phyloP scores from a whole-genome alignment of 1,139 yeast genomes.

The Eremothecium sinecaudum region DNA sequence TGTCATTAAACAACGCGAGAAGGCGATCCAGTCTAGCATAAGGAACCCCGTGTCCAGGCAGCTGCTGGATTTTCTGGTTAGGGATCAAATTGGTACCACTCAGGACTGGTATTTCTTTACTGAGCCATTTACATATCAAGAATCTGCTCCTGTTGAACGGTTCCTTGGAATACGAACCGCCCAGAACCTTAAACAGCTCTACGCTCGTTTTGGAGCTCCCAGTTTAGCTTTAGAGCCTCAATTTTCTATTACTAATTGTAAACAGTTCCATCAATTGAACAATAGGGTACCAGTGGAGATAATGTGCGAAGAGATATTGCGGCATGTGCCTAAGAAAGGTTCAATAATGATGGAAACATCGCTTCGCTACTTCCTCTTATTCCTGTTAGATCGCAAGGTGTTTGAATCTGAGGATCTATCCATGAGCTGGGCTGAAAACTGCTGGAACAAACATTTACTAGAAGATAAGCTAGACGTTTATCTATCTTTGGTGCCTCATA shows the following conservation, averaged over 20 bases:
- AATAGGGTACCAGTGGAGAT: slow-evolving; percentile 17
- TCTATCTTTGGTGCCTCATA: slow-evolving; percentile 13
- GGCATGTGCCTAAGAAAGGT: background rate
- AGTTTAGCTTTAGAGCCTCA: slow-evolving; percentile 7
- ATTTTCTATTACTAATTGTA: slow-evolving; percentile 5
- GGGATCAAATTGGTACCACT: slow-evolving; percentile 6
- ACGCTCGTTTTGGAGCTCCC: slow-evolving; percentile 16
- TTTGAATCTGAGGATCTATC: slow-evolving; percentile 19
- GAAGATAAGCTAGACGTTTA: slow-evolving; percentile 11
- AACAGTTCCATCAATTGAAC: slow-evolving; percentile 17
- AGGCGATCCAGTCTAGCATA: background rate
- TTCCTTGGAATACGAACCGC: slow-evolving; percentile 7
- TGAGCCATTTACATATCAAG: slow-evolving; percentile 9
- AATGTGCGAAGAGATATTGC: slow-evolving; percentile 13
- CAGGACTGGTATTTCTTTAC: slow-evolving; percentile 27
- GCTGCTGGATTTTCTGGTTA: slow-evolving; percentile 1
- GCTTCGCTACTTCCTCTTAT: slow-evolving; percentile 14
- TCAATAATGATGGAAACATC: background rate
- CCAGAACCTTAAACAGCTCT: slow-evolving; percentile 10
- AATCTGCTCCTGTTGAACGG: slow-evolving; percentile 3
- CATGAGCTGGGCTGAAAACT: slow-evolving; percentile 12
- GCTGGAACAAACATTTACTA: slow-evolving; percentile 7
- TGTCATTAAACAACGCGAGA: background rate
- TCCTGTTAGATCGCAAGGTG: slow-evolving; percentile 24
- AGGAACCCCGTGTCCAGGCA: background rate